Evolutionary conservation across 768 basidiomycete species (phyloP), one percentile per base, ranked within the genome.

Genomic region (Phanerochaete carnosa): DNA sequence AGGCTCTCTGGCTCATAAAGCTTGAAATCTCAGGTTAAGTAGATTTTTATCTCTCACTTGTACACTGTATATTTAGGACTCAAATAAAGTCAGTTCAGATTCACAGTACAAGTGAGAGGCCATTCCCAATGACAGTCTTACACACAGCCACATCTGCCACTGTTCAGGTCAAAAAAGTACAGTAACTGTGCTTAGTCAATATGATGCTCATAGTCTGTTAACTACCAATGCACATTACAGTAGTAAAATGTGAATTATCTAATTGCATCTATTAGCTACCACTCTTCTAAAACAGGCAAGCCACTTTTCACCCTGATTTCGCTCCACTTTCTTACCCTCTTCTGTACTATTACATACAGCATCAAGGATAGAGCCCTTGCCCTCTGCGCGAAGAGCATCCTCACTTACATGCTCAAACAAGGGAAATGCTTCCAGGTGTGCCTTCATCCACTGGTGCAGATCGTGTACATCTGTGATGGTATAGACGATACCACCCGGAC

Each of bases 391-490:
- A 22, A 98, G 79, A 26, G 85, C 83, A 30, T 87, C 83, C 66
- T 93, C 90, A 51, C 85, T 84, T 61, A 96, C 80, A 32, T 80
- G 78, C 64, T 94, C 84, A 73, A 99, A 98, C 15, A 96, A 77
- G 0, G 95, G 95, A 70, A 95, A 96, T 1, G 79, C 82, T 47
- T 84, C 84, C n/a, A 98, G 79, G 76, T 98, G 95, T 3, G 83
- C 77, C 56, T 84, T 87, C 94, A 98, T 98, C 97, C 97, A 99
- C 58, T 89, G 83, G 71, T 96, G 90, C 19, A 99, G 82, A 69
- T 98, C 95, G 65, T 85, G 80, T 37, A 99, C 97, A 68, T 99
- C 97, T 9, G 97, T 99, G 73, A 98, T 95, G 13, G 96, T 98
- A 77, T 98, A 99, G 26, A 98, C 82, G 69, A 96, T 89, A 7